Evolutionary conservation across 805 yeast genomes (phyloP), one percentile per base, ranked within the genome.

Genomic region (Cyberlindnera xishuangbannaensis): DNA sequence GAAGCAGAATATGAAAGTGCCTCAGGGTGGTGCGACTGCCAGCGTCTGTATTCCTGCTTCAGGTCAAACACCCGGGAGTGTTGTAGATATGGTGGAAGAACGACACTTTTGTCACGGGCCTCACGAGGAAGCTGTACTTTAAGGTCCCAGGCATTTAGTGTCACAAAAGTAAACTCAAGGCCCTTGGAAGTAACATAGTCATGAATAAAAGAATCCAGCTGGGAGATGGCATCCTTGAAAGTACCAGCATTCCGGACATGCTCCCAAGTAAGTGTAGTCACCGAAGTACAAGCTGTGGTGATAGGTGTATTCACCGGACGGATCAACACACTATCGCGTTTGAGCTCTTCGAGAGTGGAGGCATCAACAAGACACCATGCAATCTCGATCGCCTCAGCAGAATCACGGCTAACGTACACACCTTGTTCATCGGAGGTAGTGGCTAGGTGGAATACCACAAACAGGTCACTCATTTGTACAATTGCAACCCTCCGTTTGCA

Each of bases 51-150:
- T 56, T 88, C 97, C 40, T 71, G 73, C 51, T 72, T 70, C 41
- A 87, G 59, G 56, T 85, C 95, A 58, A 84, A 86, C 16, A 81
- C 69, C 27, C 78, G 67, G 3, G 95, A 83, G 44, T 79, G 78
- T 53, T 79, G 84, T 38, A 88, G 59, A 53, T 80, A 84, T 5
- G 72, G 65, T 0, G 95, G 95, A 36, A 87, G 65, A 5, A 67
- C 70, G 37, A 82, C 77, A 9, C 74, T 70, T 52, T 81, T 76
- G 51, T 84, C 95, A 25, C 85, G 66, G 7, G 95, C 84, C 54
- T 86, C 95, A 30, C 94, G 69, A 10, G 83, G 81, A 22, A 88
- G 60, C 50, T 79, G 81, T 30, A 88, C 88, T 39, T 87, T 69
- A 30, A 87, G 61, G 48, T 79, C 79, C 79, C 81, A 77, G 9